Conservation (phyloP, 2,329 filamentous ascomycete species). For the Aphanoascus verrucosus region DNA sequence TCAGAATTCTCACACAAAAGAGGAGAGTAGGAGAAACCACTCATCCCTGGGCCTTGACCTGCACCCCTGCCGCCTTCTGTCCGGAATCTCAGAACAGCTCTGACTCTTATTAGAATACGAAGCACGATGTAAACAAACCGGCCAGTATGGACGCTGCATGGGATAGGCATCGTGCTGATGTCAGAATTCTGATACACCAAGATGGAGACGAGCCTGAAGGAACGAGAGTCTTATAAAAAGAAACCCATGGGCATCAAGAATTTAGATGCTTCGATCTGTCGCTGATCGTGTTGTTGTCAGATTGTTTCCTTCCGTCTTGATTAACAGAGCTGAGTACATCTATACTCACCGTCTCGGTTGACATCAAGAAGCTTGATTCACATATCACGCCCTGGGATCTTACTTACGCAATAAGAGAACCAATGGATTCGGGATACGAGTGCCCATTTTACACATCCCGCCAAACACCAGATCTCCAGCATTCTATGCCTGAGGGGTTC, state of each 20-base stretch:
- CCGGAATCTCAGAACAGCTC: not conserved
- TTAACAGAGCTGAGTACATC: not conserved
- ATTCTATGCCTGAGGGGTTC: not conserved
- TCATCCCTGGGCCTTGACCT: not conserved
- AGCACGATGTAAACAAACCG: not conserved
- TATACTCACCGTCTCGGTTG: no score
- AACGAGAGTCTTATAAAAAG: not conserved
- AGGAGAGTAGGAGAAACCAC: not conserved
- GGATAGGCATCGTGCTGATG: not conserved
- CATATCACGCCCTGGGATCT: no score
- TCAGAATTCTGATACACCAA: not conserved
- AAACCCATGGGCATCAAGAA: not conserved
- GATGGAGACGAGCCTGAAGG: not conserved
- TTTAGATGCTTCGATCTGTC: not conserved
- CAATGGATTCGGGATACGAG: slow-evolving; percentile 7
- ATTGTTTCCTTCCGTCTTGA: not conserved
- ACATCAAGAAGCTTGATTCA: no score
- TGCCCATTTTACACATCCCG: not conserved
- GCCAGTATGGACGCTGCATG: not conserved
- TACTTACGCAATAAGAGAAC: not conserved
- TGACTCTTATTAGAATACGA: not conserved
- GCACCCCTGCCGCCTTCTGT: not conserved
- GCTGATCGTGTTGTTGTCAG: no score
- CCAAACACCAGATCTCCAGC: slow-evolving; percentile 20
- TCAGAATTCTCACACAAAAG: not conserved